Evolutionary conservation across 305 asterid species (phyloP).

Genomic region (Solanum hybrid): DNA sequence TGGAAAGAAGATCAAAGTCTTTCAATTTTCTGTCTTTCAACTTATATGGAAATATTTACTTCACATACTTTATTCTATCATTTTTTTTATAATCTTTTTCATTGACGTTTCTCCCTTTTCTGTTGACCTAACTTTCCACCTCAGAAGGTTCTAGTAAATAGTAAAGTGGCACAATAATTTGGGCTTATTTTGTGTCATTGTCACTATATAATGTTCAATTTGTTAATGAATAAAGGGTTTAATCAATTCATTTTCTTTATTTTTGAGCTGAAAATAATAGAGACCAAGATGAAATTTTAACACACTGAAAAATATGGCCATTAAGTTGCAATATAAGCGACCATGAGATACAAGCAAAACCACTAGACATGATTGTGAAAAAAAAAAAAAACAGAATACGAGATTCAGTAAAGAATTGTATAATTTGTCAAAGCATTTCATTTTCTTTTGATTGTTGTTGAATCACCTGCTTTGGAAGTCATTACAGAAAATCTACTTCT

Average conservation of each 20-base stretch:
- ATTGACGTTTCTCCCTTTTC: not conserved
- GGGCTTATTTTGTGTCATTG: not conserved
- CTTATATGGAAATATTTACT: not conserved
- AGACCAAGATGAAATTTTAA: not conserved
- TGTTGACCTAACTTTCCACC: not conserved
- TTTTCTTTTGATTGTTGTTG: not conserved
- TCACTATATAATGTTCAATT: not conserved
- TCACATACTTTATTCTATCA: not conserved
- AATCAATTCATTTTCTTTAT: not conserved
- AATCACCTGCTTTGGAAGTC: not conserved
- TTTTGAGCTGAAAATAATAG: not conserved
- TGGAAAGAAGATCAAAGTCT: not conserved
- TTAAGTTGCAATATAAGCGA: not conserved
- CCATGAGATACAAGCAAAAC: not conserved
- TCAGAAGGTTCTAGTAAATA: not conserved
- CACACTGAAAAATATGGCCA: not conserved
- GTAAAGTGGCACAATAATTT: not conserved
- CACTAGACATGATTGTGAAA: not conserved
- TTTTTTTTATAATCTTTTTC: not conserved
- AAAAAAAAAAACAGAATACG: not conserved
- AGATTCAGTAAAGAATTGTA: not conserved
- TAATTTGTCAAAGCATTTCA: not conserved
- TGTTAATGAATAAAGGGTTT: not conserved
- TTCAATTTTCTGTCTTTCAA: not conserved
- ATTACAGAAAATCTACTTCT: slow-evolving; percentile 1